Conservation (phyloP, 1,139 yeast genomes). For the Kodamaea ohmeri region DNA sequence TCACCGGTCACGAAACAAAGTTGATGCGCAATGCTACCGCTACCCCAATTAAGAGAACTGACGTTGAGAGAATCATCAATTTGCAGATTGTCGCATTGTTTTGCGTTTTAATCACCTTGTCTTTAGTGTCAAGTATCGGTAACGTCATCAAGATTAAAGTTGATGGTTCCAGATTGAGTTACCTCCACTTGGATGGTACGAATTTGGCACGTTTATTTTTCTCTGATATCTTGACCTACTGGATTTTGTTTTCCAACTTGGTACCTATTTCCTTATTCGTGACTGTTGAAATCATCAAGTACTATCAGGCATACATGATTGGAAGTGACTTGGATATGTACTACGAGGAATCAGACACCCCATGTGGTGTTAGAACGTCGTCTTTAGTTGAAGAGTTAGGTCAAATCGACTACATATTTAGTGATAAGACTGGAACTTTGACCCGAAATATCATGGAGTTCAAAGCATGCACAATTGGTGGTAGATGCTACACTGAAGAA, state of each 20-base stretch:
- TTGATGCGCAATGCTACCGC: constrained; percentile 99
- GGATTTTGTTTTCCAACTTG: constrained; percentile 93
- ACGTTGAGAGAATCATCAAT: constrained; percentile 93
- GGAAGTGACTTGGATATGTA: constrained; percentile 94
- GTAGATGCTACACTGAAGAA: constrained; percentile 80
- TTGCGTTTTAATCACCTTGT: constrained; percentile 67
- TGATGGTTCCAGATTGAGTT: constrained; percentile 52
- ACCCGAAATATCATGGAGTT: constrained; percentile 96
- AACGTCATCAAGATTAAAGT: constrained; percentile 72
- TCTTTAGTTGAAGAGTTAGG: constrained; percentile 95
- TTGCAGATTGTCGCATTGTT: constrained; percentile 87
- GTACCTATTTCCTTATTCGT: constrained; percentile 95
- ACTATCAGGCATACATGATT: constrained; percentile 91
- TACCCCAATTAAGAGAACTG: constrained; percentile 94
- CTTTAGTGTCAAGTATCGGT: constrained; percentile 83
- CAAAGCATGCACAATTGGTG: constrained; percentile 91
- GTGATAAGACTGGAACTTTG: constrained; percentile 95
- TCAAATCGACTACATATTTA: constrained; percentile 90
- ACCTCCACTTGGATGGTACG: constrained; percentile 68
- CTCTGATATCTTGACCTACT: constrained; percentile 82
- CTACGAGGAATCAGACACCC: constrained; percentile 82
- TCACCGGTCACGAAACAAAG: constrained; percentile 98
- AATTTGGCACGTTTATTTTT: constrained; percentile 72
- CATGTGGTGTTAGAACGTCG: constrained; percentile 92
- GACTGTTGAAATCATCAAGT: constrained; percentile 92